A percentile compares a stretch with the other conserved stretches of the same genome.
phyloP scores from a whole-genome alignment of 106 monocot species.

The Allium fistulosum region DNA sequence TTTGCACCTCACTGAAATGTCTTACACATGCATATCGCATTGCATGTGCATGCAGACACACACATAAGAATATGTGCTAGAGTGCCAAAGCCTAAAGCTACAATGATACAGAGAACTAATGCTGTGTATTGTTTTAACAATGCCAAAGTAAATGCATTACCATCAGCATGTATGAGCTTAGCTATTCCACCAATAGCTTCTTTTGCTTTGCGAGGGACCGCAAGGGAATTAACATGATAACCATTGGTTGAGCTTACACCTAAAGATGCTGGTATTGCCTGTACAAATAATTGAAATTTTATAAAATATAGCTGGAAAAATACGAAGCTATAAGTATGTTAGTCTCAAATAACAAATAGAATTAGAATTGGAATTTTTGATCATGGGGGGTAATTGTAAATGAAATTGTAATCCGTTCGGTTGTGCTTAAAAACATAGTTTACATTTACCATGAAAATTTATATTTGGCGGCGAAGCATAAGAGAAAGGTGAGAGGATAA shows the following conservation, averaged over 20 bases:
- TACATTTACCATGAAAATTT: neutral
- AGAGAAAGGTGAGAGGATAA: neutral
- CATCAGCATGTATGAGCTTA: conserved; percentile 88
- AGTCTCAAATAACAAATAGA: too few relatives aligned
- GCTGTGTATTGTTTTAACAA: neutral
- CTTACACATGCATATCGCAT: too few relatives aligned
- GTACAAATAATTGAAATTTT: conserved; percentile 8
- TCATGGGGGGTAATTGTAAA: too few relatives aligned
- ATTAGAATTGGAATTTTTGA: too few relatives aligned
- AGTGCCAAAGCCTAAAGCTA: too few relatives aligned
- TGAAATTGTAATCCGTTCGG: too few relatives aligned
- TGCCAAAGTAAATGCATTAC: conserved; percentile 23
- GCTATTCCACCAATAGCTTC: conserved; percentile 99
- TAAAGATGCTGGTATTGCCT: conserved; percentile 97
- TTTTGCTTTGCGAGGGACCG: conserved; percentile 96
- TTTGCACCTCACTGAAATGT: too few relatives aligned
- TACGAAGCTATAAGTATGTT: neutral
- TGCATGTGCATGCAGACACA: too few relatives aligned
- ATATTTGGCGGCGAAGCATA: neutral
- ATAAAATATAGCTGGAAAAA: neutral
- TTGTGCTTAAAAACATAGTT: too few relatives aligned
- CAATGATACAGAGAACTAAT: too few relatives aligned
- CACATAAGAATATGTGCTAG: too few relatives aligned
- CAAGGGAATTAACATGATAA: conserved; percentile 97
- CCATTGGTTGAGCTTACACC: conserved; percentile 79